Evolutionary conservation across 1,139 yeast genomes (phyloP).

Genomic region (Protomyces gravidus): DNA sequence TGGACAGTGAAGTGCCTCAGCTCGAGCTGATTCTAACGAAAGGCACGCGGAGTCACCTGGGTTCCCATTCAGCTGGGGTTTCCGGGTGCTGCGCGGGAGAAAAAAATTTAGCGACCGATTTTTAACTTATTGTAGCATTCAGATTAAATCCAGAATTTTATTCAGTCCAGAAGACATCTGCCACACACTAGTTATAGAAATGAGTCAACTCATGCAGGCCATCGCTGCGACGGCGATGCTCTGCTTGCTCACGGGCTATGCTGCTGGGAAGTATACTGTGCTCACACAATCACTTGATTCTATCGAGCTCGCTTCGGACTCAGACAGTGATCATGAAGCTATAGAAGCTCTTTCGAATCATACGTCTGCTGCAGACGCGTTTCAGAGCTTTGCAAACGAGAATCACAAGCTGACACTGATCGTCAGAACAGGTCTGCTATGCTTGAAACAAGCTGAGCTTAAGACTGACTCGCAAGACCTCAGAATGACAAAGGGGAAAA

Average conservation of each 20-base stretch:
- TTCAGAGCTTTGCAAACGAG: not conserved
- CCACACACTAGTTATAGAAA: too few relatives aligned
- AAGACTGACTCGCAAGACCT: conserved; percentile 48
- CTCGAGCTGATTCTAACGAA: too few relatives aligned
- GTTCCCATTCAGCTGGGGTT: too few relatives aligned
- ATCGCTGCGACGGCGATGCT: not conserved
- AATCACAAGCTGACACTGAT: conserved; percentile 59
- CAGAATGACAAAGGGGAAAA: conserved; percentile 87
- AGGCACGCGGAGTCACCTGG: too few relatives aligned
- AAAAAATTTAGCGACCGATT: too few relatives aligned
- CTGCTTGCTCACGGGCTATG: not conserved
- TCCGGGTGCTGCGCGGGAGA: too few relatives aligned
- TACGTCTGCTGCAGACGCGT: not conserved
- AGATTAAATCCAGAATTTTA: too few relatives aligned
- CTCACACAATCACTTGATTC: not conserved
- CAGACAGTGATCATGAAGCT: not conserved
- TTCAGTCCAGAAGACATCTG: too few relatives aligned
- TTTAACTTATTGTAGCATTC: too few relatives aligned
- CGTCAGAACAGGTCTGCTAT: conserved; percentile 53
- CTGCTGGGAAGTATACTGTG: not conserved
- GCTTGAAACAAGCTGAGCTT: not conserved
- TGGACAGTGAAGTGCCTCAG: too few relatives aligned
- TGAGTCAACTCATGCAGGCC: not conserved
- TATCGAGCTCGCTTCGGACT: not conserved
- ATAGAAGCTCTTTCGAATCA: not conserved